These are phyloP conservation scores for Hymenoscyphus fructigenus DNA, from an alignment of 2,329 filamentous ascomycete genomes.

Conservation along the genomic window DNA sequence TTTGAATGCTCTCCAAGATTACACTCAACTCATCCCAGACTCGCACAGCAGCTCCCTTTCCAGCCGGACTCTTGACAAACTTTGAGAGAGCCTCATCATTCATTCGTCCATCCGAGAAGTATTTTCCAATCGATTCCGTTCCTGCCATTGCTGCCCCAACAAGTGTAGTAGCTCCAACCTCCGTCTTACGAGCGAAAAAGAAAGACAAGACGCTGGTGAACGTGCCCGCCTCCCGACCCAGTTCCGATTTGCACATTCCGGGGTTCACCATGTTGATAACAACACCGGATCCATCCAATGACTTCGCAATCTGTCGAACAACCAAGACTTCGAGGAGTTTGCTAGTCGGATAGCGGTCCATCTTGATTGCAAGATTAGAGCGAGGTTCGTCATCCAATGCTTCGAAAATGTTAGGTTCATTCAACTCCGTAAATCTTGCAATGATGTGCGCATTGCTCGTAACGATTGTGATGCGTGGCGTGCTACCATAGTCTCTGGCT, in stretches of 20 bases:
- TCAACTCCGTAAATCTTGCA: neutral
- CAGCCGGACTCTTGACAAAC: conserved; percentile 43
- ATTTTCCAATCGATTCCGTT: conserved; percentile 46
- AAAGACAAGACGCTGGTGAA: conserved; percentile 32
- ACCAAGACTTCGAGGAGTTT: conserved; percentile 49
- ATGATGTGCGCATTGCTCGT: neutral
- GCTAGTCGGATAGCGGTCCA: conserved; percentile 42
- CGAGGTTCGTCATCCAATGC: conserved; percentile 3
- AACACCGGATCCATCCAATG: conserved; percentile 37
- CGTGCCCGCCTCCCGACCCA: conserved; percentile 40
- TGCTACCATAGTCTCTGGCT: conserved; percentile 17
- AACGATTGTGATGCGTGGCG: conserved; percentile 5
- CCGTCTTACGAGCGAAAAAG: conserved; percentile 43
- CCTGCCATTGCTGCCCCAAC: conserved; percentile 42
- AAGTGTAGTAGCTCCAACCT: conserved; percentile 47
- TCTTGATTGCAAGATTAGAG: neutral
- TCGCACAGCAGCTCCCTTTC: conserved; percentile 38
- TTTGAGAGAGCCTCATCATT: conserved; percentile 31
- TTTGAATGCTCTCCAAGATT: conserved; percentile 44
- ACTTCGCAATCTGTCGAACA: conserved; percentile 41
- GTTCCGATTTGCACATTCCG: conserved; percentile 50
- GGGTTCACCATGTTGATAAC: conserved; percentile 53
- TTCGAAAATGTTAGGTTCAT: conserved; percentile 6
- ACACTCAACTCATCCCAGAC: conserved; percentile 45
- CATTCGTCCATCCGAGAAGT: conserved; percentile 41